Evolutionary conservation across 345 rosid species (phyloP).

Genomic region (Eutrema yunnanense): DNA sequence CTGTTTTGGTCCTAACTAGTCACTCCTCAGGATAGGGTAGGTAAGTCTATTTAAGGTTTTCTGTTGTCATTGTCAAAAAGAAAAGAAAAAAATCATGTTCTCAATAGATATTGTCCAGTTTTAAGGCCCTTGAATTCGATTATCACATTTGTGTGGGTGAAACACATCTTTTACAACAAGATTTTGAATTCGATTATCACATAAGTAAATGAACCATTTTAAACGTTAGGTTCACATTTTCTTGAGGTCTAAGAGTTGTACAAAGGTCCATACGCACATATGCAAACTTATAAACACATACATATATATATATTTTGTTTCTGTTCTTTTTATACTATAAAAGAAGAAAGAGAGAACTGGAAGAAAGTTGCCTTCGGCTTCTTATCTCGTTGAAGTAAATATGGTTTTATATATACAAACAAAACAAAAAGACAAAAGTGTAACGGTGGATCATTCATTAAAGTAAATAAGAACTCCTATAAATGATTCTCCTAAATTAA

Average conservation of each 20-base stretch:
- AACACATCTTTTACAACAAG: not conserved
- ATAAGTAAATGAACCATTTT: not conserved
- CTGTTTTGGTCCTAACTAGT: not conserved
- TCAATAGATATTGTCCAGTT: not conserved
- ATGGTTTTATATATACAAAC: conserved; percentile 3
- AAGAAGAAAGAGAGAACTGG: not conserved
- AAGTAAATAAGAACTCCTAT: conserved; percentile 14
- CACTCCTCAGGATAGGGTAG: not conserved
- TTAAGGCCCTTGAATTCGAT: not conserved
- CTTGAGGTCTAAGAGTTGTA: not conserved
- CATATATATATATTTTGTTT: not conserved
- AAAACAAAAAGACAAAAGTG: conserved; percentile 22
- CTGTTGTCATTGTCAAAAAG: conserved; percentile 4
- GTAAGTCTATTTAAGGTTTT: conserved; percentile 1
- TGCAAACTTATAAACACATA: not conserved
- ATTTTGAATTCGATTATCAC: not conserved
- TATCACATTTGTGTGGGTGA: too few relatives aligned
- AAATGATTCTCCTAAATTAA: conserved; percentile 1
- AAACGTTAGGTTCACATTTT: not conserved
- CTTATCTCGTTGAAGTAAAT: conserved; percentile 14
- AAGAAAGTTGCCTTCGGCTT: conserved; percentile 29
- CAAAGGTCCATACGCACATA: not conserved
- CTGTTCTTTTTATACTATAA: not conserved
- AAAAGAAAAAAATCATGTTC: not conserved
- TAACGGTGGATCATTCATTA: conserved; percentile 18